These are phyloP conservation scores for Eucalyptus erythrocorys DNA, from an alignment of 345 rosid species.

Conservation along the genomic window DNA sequence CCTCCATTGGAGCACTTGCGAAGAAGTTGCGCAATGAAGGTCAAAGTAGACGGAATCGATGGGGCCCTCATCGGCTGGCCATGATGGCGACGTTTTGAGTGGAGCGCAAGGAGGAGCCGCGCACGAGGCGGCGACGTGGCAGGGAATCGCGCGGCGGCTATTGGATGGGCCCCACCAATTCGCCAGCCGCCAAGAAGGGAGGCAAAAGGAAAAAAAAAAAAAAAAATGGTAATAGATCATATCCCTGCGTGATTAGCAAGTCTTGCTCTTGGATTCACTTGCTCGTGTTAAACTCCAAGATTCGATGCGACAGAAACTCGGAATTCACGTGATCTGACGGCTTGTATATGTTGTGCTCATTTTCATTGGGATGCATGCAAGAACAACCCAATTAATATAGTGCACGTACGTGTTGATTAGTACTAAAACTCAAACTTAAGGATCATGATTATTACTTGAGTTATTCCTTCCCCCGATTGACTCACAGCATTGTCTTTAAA, in stretches of 20 bases:
- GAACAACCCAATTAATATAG: too few species aligned
- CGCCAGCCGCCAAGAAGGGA: not conserved
- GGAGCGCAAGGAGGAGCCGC: not conserved
- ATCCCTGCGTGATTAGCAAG: too few species aligned
- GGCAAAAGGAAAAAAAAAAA: too few species aligned
- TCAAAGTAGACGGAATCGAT: not conserved
- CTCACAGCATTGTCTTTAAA: not conserved
- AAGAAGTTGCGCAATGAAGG: not conserved
- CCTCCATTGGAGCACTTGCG: not conserved
- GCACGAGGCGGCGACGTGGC: not conserved
- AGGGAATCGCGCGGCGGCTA: not conserved
- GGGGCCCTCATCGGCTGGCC: not conserved
- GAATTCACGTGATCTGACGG: not conserved
- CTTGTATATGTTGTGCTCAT: too few species aligned
- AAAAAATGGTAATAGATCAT: not conserved
- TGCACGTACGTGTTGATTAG: not conserved
- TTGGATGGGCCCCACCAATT: not conserved
- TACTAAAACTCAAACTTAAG: not conserved
- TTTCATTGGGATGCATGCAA: too few species aligned
- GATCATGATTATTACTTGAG: not conserved
- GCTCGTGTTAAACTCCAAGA: not conserved
- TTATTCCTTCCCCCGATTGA: not conserved
- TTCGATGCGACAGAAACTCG: not conserved
- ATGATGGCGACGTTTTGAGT: not conserved
- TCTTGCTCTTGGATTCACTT: not conserved